These are phyloP conservation scores for Colletotrichum aenigma DNA, from an alignment of 2,329 filamentous ascomycete species.

Conservation along the genomic window DNA sequence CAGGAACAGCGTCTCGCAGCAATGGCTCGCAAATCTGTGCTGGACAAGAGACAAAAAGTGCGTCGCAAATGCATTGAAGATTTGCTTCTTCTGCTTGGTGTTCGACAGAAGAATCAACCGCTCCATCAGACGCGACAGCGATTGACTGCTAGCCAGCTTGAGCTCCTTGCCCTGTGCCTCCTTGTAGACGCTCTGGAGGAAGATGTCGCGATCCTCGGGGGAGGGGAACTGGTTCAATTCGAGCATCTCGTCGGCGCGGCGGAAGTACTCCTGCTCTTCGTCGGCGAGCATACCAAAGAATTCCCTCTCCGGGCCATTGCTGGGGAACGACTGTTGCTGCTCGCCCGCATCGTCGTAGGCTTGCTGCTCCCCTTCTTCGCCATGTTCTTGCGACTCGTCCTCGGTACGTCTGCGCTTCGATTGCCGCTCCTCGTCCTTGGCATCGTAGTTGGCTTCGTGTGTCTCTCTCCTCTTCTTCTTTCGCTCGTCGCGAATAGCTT, in stretches of 20 bases:
- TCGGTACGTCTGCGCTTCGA: slow-evolving; percentile 25
- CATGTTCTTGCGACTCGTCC: slow-evolving; percentile 23
- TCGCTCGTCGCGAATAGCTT: slow-evolving; percentile 41
- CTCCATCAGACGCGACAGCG: slow-evolving; percentile 92
- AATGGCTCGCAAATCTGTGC: slow-evolving; percentile 96
- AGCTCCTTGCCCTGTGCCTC: slow-evolving; percentile 93
- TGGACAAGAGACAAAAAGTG: slow-evolving; percentile 91
- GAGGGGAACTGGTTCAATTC: slow-evolving; percentile 87
- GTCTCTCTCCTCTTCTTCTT: slow-evolving; percentile 42
- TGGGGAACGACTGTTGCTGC: slow-evolving; percentile 30
- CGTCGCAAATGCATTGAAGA: slow-evolving; percentile 84
- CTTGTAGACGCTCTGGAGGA: slow-evolving; percentile 81
- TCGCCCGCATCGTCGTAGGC: slow-evolving; percentile 24
- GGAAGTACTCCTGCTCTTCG: slow-evolving; percentile 95
- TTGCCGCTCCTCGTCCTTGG: slow-evolving; percentile 14
- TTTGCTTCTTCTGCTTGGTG: slow-evolving; percentile 78
- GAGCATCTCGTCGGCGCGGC: slow-evolving; percentile 85
- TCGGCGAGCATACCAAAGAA: slow-evolving; percentile 95
- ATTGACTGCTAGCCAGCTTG: slow-evolving; percentile 95
- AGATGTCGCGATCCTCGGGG: slow-evolving; percentile 72
- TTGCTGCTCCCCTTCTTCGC: slow-evolving; percentile 23
- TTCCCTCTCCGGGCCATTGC: slow-evolving; percentile 58
- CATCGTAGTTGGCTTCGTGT: slow-evolving; percentile 18
- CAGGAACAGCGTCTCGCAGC: slow-evolving; percentile 91
- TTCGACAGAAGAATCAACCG: slow-evolving; percentile 83